Conservation (phyloP, 768 basidiomycete species). For the Psilocybe azurescens region DNA sequence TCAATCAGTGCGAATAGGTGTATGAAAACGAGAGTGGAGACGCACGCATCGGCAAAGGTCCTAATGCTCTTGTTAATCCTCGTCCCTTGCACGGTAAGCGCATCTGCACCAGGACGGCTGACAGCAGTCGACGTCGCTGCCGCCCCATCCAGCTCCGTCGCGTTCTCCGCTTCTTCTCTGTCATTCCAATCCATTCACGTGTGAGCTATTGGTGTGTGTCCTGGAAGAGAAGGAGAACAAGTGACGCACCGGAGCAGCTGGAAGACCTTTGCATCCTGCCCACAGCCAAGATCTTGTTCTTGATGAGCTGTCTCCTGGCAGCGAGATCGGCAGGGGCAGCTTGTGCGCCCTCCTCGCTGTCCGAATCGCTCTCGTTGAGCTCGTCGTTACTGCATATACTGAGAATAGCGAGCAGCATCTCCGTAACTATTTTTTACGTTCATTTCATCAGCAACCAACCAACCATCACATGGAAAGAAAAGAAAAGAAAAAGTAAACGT, state of each 20-base stretch:
- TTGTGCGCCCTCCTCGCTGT: slow-evolving; percentile 41
- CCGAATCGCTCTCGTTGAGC: slow-evolving; percentile 62
- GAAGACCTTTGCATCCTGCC: slow-evolving; percentile 96
- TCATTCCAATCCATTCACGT: not conserved
- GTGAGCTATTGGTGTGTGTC: no score
- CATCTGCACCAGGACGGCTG: slow-evolving; percentile 49
- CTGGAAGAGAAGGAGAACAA: not conserved
- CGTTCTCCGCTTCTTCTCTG: slow-evolving; percentile 83
- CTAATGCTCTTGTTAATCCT: slow-evolving; percentile 66
- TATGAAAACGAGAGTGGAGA: slow-evolving; percentile 21
- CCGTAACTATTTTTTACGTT: slow-evolving; percentile 68
- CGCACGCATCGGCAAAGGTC: slow-evolving; percentile 79
- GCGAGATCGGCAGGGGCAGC: slow-evolving; percentile 48
- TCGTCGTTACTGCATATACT: slow-evolving; percentile 95
- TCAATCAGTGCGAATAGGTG: not conserved
- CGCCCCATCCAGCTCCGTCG: slow-evolving; percentile 61
- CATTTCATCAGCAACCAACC: slow-evolving; percentile 15
- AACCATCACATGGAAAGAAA: not conserved
- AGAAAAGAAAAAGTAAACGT: not conserved
- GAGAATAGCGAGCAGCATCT: slow-evolving; percentile 95
- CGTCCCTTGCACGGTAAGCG: slow-evolving; percentile 65
- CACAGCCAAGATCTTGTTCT: slow-evolving; percentile 98
- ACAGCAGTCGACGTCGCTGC: slow-evolving; percentile 30
- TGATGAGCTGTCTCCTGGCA: slow-evolving; percentile 90
- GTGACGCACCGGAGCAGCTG: slow-evolving; percentile 82